phyloP scores from a whole-genome alignment of 495 filamentous ascomycete genomes.

The Recurvomyces mirabilis region DNA sequence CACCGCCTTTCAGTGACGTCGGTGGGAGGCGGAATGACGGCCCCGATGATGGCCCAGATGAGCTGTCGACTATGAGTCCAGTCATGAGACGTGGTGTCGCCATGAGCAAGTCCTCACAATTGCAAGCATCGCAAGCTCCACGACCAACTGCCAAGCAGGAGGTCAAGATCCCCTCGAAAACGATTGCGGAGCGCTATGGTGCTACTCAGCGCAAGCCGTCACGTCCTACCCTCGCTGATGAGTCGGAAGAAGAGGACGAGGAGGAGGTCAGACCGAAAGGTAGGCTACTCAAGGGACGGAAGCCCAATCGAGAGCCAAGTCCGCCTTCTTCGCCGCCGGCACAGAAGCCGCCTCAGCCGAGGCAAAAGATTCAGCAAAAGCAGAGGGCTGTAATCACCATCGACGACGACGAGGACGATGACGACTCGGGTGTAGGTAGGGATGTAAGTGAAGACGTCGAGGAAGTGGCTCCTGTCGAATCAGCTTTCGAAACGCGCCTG shows the following conservation, averaged over 20 bases:
- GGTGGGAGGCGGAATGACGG: no score
- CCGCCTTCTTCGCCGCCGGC: constrained; percentile 27
- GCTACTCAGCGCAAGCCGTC: constrained; percentile 30
- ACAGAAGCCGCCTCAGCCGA: constrained; percentile 2
- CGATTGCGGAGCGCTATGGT: constrained; percentile 53
- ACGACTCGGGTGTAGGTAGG: constrained; percentile 42
- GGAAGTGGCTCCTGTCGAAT: constrained; percentile 25
- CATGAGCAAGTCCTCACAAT: constrained; percentile 1
- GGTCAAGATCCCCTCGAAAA: constrained; percentile 45
- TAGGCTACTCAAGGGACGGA: constrained; percentile 50
- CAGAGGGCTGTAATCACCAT: constrained; percentile 6
- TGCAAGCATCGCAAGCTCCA: constrained; percentile 1
- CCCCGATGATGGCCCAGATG: constrained; percentile 34
- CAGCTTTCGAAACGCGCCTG: constrained; percentile 42
- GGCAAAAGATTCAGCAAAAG: not conserved
- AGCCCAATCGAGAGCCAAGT: constrained; percentile 37
- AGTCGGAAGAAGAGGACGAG: constrained; percentile 15
- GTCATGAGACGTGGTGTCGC: constrained; percentile 14
- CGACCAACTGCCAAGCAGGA: constrained; percentile 40
- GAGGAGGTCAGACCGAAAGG: constrained; percentile 30
- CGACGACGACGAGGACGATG: constrained; percentile 41
- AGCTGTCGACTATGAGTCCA: constrained; percentile 22
- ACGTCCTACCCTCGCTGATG: not conserved
- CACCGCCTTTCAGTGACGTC: no score
- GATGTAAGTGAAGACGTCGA: constrained; percentile 31